Evolutionary conservation across 2,329 filamentous ascomycete genomes (phyloP).

Genomic region (Aureobasidium melanogenum): DNA sequence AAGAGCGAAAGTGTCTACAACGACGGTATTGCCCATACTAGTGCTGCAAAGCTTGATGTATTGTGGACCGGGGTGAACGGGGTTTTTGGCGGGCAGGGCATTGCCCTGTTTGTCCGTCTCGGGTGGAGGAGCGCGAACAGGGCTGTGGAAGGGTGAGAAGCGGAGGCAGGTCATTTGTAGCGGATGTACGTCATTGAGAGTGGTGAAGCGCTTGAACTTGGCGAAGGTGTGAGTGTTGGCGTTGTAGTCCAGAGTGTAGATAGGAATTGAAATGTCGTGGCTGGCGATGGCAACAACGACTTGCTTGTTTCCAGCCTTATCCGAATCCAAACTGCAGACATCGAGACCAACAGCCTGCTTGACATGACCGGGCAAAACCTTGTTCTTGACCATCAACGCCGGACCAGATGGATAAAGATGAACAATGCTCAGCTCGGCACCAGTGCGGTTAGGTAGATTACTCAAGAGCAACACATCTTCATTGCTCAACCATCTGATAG

Average conservation of each 20-base stretch:
- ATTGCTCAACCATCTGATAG: slow-evolving; percentile 47
- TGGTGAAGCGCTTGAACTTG: slow-evolving; percentile 41
- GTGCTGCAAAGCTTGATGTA: slow-evolving; percentile 72
- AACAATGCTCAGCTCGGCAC: slow-evolving; percentile 48
- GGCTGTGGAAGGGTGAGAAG: slow-evolving; percentile 38
- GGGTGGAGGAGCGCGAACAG: slow-evolving; percentile 20
- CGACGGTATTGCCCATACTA: slow-evolving; percentile 69
- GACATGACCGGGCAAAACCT: slow-evolving; percentile 57
- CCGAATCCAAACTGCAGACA: slow-evolving; percentile 56
- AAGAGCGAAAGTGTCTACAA: slow-evolving; percentile 71
- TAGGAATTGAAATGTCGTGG: slow-evolving; percentile 66
- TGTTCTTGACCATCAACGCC: slow-evolving; percentile 41
- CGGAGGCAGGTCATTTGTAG: slow-evolving; percentile 49
- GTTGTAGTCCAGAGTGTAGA: slow-evolving; percentile 71
- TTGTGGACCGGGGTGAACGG: slow-evolving; percentile 35
- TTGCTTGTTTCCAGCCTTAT: slow-evolving; percentile 58
- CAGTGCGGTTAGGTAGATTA: slow-evolving; percentile 46
- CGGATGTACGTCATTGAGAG: slow-evolving; percentile 46
- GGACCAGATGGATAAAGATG: slow-evolving; percentile 52
- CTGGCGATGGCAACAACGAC: slow-evolving; percentile 73
- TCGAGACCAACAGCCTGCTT: slow-evolving; percentile 72
- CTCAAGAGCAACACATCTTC: slow-evolving; percentile 45
- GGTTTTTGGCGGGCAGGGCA: slow-evolving; percentile 14
- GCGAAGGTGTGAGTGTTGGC: slow-evolving; percentile 37
- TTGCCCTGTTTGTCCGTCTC: slow-evolving; percentile 20